These are phyloP conservation scores for Striga asiatica DNA, from an alignment of 257 asterid genomes.

Conservation along the genomic window DNA sequence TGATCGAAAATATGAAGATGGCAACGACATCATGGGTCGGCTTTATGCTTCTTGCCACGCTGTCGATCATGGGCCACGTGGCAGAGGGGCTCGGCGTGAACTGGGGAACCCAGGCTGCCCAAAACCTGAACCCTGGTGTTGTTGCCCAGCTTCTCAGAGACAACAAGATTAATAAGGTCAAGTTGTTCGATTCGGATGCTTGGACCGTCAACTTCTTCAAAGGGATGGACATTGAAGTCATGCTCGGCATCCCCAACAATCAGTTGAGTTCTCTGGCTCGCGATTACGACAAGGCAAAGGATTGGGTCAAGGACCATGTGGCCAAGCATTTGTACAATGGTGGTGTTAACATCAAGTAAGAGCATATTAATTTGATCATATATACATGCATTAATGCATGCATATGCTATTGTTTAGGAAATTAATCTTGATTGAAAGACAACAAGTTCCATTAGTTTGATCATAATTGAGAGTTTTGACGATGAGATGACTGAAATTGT, in stretches of 20 bases:
- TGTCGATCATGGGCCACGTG: background rate
- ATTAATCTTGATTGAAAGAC: too few relatives aligned
- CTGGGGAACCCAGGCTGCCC: slow-evolving; percentile 77
- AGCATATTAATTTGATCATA: too few relatives aligned
- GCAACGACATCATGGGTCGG: slow-evolving; percentile 3
- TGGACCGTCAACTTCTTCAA: slow-evolving; percentile 47
- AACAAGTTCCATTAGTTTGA: too few relatives aligned
- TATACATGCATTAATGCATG: too few relatives aligned
- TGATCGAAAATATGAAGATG: too few relatives aligned
- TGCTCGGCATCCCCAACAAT: slow-evolving; percentile 75
- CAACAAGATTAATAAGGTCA: slow-evolving; percentile 41
- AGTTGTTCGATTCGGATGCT: slow-evolving; percentile 59
- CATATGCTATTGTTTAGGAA: too few relatives aligned
- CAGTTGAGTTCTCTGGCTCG: slow-evolving; percentile 30
- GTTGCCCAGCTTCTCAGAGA: slow-evolving; percentile 52
- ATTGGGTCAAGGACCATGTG: slow-evolving; percentile 56
- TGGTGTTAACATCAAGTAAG: slow-evolving; percentile 61
- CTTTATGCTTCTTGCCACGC: background rate
- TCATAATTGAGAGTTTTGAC: too few relatives aligned
- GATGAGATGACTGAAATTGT: too few relatives aligned
- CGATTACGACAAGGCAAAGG: slow-evolving; percentile 38
- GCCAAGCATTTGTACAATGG: slow-evolving; percentile 38
- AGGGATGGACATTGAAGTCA: slow-evolving; percentile 61
- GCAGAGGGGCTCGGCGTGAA: slow-evolving; percentile 52
- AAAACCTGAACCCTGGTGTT: slow-evolving; percentile 25